Evolutionary conservation across 768 basidiomycete species (phyloP), one percentile per base, ranked within the genome.

Genomic region (Rhizopogon salebrosus): DNA sequence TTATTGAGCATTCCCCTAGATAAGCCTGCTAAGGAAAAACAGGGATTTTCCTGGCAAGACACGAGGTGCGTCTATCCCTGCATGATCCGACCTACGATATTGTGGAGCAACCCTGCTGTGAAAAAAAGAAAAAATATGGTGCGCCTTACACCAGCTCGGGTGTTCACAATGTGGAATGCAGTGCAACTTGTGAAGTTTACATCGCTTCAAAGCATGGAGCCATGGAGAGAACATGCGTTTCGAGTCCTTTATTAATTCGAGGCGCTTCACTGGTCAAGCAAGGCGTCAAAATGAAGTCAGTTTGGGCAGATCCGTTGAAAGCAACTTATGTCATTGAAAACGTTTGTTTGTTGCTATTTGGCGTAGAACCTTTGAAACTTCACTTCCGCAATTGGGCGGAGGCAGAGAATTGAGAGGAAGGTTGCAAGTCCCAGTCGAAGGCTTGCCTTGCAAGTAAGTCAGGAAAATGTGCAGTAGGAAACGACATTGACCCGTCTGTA

Each of bases 361-460:
- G 6, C 34, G 22, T 23, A 46, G 14, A 34, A 46, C 45, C 45
- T 34, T n/a, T 22, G 45, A 22, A 43, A 14, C 42, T 13, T 24
- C 29, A 34, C 22, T 29, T 29, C 29, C 24, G 41, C 13, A 18
- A 41, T 41, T 41, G 23, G 41, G 29, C 10, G 29, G 22, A 46
- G 23, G 45, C 31, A n/a, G n/a, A 43, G 42, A 43, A 35, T 35
- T 35, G 13, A 14, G 16, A 43, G 31, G 31, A 46, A 46, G 20
- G 35, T 34, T 46, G 45, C 31, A 46, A 46, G 45, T 23, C 31
- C 14, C 31, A 34, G 45, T 46, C n/a, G 18, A 45, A 45, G 31
- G 16, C 27, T 46, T 27, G 52, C 38, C 37, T 38, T 39, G 48
- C 46, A 49, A 37, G 54, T 55, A 43, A 55, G 56, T 57, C 7